Conservation (phyloP, 2,329 filamentous ascomycete species). For the Talaromyces sp. region DNA sequence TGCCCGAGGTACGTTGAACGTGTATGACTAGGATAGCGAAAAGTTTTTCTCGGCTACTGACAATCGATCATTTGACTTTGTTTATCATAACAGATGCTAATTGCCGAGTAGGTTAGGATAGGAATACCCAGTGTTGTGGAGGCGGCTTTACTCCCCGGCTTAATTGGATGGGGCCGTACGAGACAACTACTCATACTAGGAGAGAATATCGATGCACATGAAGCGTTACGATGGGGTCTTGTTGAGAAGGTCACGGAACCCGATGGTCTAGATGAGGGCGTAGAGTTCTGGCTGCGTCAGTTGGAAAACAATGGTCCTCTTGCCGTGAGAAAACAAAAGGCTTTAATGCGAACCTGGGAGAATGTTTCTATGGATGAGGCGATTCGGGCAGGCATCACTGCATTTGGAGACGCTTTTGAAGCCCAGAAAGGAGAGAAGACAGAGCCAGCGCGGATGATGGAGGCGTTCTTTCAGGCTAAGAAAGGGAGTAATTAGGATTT, state of each 20-base stretch:
- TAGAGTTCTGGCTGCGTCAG: conserved; percentile 34
- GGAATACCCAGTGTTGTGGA: conserved; percentile 45
- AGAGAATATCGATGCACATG: conserved; percentile 35
- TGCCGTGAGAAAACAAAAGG: conserved; percentile 39
- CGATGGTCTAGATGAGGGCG: conserved; percentile 31
- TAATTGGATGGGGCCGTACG: conserved; percentile 43
- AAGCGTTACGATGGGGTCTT: conserved; percentile 40
- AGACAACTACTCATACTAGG: conserved; percentile 40
- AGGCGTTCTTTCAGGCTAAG: neutral
- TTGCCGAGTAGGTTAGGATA: conserved; percentile 23
- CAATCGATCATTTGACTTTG: neutral
- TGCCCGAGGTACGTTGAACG: conserved; percentile 42
- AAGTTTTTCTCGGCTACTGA: too few species aligned
- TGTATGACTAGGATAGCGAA: too few species aligned
- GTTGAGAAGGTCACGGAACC: conserved; percentile 38
- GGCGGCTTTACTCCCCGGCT: conserved; percentile 39
- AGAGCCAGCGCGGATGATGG: conserved; percentile 2
- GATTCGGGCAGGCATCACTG: conserved; percentile 28
- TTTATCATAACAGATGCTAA: neutral
- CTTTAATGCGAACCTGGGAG: conserved; percentile 32
- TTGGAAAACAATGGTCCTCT: conserved; percentile 34
- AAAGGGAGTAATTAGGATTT: neutral
- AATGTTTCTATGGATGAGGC: conserved; percentile 25
- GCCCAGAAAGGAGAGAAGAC: conserved; percentile 6
- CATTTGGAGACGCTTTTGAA: conserved; percentile 20